Conservation (phyloP, 2,329 filamentous ascomycete genomes). For the Epichloe gansuensis region DNA sequence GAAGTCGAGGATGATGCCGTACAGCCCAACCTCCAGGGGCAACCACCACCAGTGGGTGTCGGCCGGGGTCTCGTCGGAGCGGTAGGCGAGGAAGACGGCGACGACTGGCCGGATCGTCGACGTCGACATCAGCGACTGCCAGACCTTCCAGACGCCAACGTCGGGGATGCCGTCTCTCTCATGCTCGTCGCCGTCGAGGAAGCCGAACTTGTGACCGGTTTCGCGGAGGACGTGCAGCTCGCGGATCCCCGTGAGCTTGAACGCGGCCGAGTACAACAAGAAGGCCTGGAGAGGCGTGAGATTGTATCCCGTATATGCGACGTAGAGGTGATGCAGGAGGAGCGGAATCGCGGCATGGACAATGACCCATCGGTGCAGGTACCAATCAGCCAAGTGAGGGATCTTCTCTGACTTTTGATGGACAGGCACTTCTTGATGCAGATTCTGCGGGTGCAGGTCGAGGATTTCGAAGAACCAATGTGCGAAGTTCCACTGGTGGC, state of each 20-base stretch:
- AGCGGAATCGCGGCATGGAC: slow-evolving; percentile 4
- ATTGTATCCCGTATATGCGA: slow-evolving; percentile 4
- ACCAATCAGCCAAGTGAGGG: slow-evolving; percentile 1
- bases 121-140: background rate
- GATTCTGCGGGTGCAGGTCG: background rate
- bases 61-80: background rate
- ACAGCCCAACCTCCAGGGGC: slow-evolving; percentile 1
- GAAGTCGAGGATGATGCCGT: slow-evolving; percentile 5
- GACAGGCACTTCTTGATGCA: slow-evolving; percentile 3
- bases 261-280: slow-evolving; percentile 1
- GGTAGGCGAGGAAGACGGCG: slow-evolving; percentile 2
- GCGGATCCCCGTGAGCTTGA: slow-evolving; percentile 5
- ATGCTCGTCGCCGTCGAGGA: slow-evolving; percentile 6
- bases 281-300: slow-evolving; percentile 4
- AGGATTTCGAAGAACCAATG: slow-evolving; percentile 6
- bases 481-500: slow-evolving; percentile 4
- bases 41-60: background rate
- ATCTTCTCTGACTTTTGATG: slow-evolving; percentile 4
- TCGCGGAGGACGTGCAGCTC: slow-evolving; percentile 2
- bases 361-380: slow-evolving; percentile 5
- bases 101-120: slow-evolving; percentile 4
- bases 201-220: slow-evolving; percentile 2
- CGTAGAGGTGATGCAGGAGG: slow-evolving; percentile 3
- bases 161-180: slow-evolving; percentile 6
- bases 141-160: slow-evolving; percentile 2